These are phyloP conservation scores for Clohesyomyces aquaticus DNA, from an alignment of 495 filamentous ascomycete species.

Conservation along the genomic window DNA sequence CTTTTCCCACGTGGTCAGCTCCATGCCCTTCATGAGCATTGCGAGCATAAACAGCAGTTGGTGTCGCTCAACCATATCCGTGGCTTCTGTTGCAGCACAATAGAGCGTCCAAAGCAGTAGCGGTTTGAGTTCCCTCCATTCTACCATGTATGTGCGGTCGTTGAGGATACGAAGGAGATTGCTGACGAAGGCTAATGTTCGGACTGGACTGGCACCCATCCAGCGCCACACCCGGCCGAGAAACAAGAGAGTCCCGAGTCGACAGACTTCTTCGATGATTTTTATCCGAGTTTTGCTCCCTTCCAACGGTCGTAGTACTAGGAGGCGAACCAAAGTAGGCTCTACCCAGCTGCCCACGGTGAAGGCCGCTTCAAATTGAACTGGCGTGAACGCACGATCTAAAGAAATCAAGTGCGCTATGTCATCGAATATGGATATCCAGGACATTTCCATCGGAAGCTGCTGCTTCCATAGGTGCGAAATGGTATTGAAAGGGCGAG, in stretches of 20 bases:
- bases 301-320: slow-evolving; percentile 9
- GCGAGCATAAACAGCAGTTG: slow-evolving; percentile 23
- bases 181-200: not conserved
- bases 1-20: slow-evolving; percentile 16
- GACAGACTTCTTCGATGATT: slow-evolving; percentile 26
- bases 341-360: slow-evolving; percentile 18
- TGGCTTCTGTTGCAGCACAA: slow-evolving; percentile 17
- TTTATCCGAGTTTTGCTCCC: not conserved
- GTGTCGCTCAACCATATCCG: slow-evolving; percentile 1
- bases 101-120: slow-evolving; percentile 20
- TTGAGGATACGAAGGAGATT: slow-evolving; percentile 22
- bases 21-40: slow-evolving; percentile 17
- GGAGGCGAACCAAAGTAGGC: slow-evolving; percentile 21
- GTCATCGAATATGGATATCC: slow-evolving; percentile 27
- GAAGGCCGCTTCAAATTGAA: slow-evolving; percentile 2
- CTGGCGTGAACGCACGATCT: slow-evolving; percentile 5
- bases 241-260: slow-evolving; percentile 20
- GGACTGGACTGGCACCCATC: slow-evolving; percentile 10
- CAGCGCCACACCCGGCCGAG: slow-evolving; percentile 12
- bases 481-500: slow-evolving; percentile 5
- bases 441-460: slow-evolving; percentile 10
- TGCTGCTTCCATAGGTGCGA: slow-evolving; percentile 20
- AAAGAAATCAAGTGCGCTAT: slow-evolving; percentile 17
- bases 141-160: slow-evolving; percentile 10
- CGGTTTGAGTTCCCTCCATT: slow-evolving; percentile 22